Evolutionary conservation across 306 rosid genomes (phyloP).

Genomic region (Rubus parviflorus): DNA sequence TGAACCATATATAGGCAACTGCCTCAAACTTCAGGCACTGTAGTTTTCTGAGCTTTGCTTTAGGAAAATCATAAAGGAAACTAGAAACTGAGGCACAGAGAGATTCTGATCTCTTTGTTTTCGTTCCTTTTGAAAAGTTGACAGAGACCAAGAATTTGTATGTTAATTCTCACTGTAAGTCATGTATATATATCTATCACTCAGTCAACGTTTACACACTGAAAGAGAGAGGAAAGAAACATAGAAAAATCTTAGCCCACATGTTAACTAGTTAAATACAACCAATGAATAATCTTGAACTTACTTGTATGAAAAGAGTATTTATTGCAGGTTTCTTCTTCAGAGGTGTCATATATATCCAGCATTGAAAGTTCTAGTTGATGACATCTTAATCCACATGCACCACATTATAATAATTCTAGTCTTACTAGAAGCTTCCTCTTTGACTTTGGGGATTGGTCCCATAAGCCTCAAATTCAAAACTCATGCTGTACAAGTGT

Average conservation of each 20-base stretch:
- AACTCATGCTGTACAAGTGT: neutral
- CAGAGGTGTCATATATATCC: neutral
- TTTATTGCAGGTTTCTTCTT: neutral
- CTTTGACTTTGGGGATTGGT: neutral
- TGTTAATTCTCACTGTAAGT: neutral
- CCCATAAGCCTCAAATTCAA: neutral
- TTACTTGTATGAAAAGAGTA: neutral
- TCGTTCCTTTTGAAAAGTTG: neutral
- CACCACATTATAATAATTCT: neutral
- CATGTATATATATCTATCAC: neutral
- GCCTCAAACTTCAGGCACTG: conserved; percentile 7
- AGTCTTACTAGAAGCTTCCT: neutral
- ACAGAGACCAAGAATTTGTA: neutral
- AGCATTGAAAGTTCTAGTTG: neutral
- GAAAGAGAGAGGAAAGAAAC: neutral
- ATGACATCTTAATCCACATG: neutral
- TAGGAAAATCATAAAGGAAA: neutral
- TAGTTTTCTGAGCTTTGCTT: neutral
- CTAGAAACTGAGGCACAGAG: neutral
- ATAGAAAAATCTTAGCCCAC: neutral
- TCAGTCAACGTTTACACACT: conserved; percentile 15
- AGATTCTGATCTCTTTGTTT: neutral
- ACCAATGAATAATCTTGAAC: neutral
- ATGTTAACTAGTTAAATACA: neutral
- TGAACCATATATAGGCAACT: neutral